Percentiles rank a stretch among this genome's conserved stretches.
phyloP scores from a whole-genome alignment of 805 yeast genomes.

The Candida dajiaensis region DNA sequence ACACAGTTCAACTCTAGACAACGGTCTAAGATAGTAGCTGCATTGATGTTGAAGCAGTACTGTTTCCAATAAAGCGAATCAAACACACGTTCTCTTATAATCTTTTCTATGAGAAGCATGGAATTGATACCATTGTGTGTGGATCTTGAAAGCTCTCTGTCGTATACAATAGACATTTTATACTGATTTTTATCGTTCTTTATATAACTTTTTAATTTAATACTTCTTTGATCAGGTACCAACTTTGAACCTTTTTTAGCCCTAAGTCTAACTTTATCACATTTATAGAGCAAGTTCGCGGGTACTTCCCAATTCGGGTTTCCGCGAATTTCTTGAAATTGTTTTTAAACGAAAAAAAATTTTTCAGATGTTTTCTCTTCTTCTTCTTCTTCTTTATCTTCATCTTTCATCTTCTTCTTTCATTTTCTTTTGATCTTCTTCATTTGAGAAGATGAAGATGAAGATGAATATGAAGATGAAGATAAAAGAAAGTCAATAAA shows the following conservation, averaged over 20 bases:
- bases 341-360: background rate
- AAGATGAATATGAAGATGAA: too few species aligned
- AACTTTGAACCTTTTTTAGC: too few species aligned
- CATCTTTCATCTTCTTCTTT: too few species aligned
- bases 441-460: too few species aligned
- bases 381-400: background rate
- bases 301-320: too few species aligned
- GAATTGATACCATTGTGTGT: slow-evolving; percentile 41
- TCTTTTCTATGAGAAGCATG: slow-evolving; percentile 49
- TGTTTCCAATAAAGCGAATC: slow-evolving; percentile 56
- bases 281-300: background rate
- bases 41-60: slow-evolving; percentile 45
- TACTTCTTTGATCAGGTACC: too few species aligned
- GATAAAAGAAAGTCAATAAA: background rate
- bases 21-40: slow-evolving; percentile 44
- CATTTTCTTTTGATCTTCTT: too few species aligned
- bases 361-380: background rate
- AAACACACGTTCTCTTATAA: slow-evolving; percentile 48
- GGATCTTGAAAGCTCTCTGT: slow-evolving; percentile 15
- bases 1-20: slow-evolving; percentile 39
- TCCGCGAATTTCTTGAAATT: background rate
- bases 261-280: background rate
- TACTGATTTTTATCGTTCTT: slow-evolving; percentile 4
- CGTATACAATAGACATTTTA: slow-evolving; percentile 3
- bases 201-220: too few species aligned